phyloP scores from a whole-genome alignment of 257 asterid genomes.

The Solanum neorickii region DNA sequence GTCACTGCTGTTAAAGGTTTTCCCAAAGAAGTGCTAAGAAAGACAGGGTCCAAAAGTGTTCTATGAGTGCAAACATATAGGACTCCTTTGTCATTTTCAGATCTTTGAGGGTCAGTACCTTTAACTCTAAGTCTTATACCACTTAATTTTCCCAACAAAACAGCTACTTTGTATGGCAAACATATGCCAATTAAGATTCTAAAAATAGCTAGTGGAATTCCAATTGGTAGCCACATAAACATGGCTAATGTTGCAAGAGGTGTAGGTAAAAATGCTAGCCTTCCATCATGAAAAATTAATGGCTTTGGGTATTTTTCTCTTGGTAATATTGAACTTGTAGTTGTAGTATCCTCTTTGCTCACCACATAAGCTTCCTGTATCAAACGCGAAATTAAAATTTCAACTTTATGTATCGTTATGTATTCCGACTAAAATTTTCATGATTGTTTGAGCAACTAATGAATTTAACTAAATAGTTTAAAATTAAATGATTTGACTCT shows the following conservation, averaged over 20 bases:
- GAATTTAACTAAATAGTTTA: background rate
- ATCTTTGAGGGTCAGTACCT: constrained; percentile 16
- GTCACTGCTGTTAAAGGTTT: constrained; percentile 76
- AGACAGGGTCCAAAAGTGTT: constrained; percentile 73
- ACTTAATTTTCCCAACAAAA: constrained; percentile 26
- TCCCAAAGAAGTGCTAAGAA: constrained; percentile 39
- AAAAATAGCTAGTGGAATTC: constrained; percentile 41
- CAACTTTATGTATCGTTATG: background rate
- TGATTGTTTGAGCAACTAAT: accelerated
- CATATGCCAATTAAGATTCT: constrained; percentile 39
- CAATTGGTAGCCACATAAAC: constrained; percentile 82
- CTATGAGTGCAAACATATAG: constrained; percentile 85
- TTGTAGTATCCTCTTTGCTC: constrained; percentile 29
- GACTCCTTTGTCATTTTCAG: constrained; percentile 29
- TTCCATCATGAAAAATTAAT: constrained; percentile 77
- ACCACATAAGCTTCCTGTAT: constrained; percentile 63
- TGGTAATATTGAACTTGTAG: constrained; percentile 26
- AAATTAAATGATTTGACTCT: background rate
- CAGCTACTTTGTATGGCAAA: constrained; percentile 41
- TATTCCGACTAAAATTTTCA: too few relatives aligned
- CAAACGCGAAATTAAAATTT: background rate
- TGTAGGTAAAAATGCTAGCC: constrained; percentile 79
- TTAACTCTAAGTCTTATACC: constrained; percentile 34
- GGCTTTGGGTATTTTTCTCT: constrained; percentile 71
- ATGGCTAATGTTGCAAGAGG: constrained; percentile 53